Evolutionary conservation across 1,284 basidiomycete species (phyloP).

Genomic region (Coniferiporia weirii): DNA sequence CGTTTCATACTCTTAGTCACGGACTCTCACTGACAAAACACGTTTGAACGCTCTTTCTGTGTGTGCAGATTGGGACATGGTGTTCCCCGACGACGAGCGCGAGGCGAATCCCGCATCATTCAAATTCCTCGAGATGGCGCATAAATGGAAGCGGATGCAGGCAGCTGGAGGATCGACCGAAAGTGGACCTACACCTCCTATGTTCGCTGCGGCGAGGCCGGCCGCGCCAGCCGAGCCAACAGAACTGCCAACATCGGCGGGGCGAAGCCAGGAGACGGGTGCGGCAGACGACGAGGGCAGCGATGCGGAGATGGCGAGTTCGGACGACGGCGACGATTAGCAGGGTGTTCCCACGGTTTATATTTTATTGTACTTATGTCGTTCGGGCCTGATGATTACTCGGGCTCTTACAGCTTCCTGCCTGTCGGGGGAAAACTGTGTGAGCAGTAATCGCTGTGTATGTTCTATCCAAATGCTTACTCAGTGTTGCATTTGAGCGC

Average conservation of each 20-base stretch:
- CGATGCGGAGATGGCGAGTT: constrained; percentile 28
- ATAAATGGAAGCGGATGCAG: constrained; percentile 73
- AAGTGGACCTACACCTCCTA: constrained; percentile 22
- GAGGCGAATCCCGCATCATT: constrained; percentile 89
- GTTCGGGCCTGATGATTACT: neutral
- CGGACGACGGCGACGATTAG: constrained; percentile 25
- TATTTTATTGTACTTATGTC: neutral
- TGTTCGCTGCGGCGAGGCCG: constrained; percentile 16
- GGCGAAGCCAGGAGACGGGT: neutral
- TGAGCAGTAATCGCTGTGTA: too few species aligned
- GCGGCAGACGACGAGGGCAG: constrained; percentile 6
- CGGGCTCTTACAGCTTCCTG: neutral
- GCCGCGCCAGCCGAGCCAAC: neutral
- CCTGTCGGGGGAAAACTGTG: neutral
- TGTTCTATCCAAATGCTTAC: too few species aligned
- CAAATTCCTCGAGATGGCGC: constrained; percentile 92
- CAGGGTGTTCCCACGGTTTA: neutral
- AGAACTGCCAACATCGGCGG: neutral
- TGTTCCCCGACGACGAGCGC: constrained; percentile 92
- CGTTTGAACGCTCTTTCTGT: neutral
- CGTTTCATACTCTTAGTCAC: neutral
- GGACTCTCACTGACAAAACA: neutral
- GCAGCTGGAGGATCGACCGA: constrained; percentile 22
- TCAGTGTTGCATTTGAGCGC: too few species aligned
- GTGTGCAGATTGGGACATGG: constrained; percentile 80